A percentile compares a stretch with the other conserved stretches of the same genome.
Conservation (phyloP, 1,284 basidiomycete genomes). For the Cutaneotrichosporon mucoides region DNA sequence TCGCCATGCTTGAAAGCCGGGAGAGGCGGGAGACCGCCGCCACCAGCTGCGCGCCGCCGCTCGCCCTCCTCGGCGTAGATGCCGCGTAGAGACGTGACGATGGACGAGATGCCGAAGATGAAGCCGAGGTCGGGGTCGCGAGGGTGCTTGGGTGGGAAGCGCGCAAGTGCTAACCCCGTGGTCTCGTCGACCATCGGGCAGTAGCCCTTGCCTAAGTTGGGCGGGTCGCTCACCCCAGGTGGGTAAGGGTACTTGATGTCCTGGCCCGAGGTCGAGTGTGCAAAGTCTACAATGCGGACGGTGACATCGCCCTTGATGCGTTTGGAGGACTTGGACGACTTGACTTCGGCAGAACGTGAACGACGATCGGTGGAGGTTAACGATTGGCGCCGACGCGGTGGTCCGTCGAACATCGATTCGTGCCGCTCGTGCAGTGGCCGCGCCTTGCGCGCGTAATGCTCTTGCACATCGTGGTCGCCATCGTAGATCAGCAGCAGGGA, state of each 20-base stretch:
- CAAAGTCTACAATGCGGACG: constrained; percentile 97
- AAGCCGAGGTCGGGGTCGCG: constrained; percentile 90
- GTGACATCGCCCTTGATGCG: constrained; percentile 85
- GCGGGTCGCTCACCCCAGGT: constrained; percentile 28
- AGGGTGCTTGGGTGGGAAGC: constrained; percentile 88
- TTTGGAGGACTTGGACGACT: constrained; percentile 19
- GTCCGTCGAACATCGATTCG: constrained; percentile 2
- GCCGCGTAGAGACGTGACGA: constrained; percentile 66
- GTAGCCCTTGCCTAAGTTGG: constrained; percentile 66
- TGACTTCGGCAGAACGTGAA: constrained; percentile 14
- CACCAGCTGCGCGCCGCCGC: constrained; percentile 14
- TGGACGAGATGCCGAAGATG: constrained; percentile 80
- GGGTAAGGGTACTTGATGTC: constrained; percentile 68
- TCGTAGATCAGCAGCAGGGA: constrained; percentile 97
- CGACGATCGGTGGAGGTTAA: constrained; percentile 7
- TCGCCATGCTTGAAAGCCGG: constrained; percentile 26
- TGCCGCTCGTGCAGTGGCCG: constrained; percentile 8
- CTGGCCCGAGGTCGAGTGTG: constrained; percentile 91
- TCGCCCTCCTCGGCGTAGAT: constrained; percentile 74
- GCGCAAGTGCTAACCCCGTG: constrained; percentile 72
- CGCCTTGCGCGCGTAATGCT: constrained; percentile 44
- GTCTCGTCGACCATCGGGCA: constrained; percentile 70
- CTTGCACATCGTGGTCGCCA: constrained; percentile 82
- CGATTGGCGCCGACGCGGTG: constrained; percentile 4
- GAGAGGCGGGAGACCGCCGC: constrained; percentile 5